Evolutionary conservation across 495 filamentous ascomycete species (phyloP).

Genomic region (Ramalina intermedia): DNA sequence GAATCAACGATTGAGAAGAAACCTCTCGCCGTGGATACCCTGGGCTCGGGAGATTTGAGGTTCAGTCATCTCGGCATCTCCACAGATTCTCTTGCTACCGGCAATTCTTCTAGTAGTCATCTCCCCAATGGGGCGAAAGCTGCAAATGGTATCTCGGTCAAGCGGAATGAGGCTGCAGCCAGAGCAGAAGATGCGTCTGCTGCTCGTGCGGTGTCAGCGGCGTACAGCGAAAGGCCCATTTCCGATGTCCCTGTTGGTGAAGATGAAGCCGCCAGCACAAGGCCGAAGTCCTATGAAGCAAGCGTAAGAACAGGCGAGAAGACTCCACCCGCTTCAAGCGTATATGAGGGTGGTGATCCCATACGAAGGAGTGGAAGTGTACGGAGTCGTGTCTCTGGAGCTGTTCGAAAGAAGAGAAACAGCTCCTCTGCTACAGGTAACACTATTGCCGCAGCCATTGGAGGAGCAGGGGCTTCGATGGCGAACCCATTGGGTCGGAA

Average conservation of each 20-base stretch:
- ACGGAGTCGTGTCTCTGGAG: conserved; percentile 54
- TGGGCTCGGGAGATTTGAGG: conserved; percentile 78
- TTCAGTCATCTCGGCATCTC: conserved; percentile 68
- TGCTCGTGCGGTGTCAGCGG: conserved; percentile 44
- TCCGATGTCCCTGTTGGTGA: conserved; percentile 19
- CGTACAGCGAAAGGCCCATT: conserved; percentile 38
- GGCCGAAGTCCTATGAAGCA: conserved; percentile 19
- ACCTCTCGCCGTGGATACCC: conserved; percentile 69
- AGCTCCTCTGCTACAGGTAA: conserved; percentile 71
- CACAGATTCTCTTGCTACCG: conserved; percentile 26
- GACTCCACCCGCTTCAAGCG: conserved; percentile 49
- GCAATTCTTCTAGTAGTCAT: conserved; percentile 17
- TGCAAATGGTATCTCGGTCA: conserved; percentile 15
- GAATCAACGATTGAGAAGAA: conserved; percentile 34
- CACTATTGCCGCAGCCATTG: conserved; percentile 56
- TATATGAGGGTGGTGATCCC: conserved; percentile 52
- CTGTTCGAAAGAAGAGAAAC: conserved; percentile 54
- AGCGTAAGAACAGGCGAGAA: conserved; percentile 35
- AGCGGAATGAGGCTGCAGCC: conserved; percentile 38
- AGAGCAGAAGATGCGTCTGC: conserved; percentile 43
- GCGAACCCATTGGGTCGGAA: conserved; percentile 59
- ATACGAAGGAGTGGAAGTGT: conserved; percentile 67
- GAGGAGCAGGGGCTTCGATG: conserved; percentile 47
- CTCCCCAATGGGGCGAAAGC: conserved; percentile 35
- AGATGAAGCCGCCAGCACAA: conserved; percentile 20